Conservation (phyloP, 106 monocot species). For the Triglochin maritima region DNA sequence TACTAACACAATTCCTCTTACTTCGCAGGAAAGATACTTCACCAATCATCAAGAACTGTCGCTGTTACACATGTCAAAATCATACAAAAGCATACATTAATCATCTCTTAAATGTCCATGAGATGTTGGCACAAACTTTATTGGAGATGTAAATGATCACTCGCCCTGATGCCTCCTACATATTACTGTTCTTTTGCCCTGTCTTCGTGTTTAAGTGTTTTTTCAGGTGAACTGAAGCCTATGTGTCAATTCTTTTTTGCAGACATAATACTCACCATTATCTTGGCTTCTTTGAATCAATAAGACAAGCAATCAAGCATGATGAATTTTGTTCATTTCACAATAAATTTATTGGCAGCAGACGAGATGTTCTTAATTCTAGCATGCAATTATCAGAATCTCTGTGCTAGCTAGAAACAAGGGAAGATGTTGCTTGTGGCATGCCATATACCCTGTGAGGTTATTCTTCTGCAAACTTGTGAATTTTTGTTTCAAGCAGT, state of each 20-base stretch:
- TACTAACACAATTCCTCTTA: background rate
- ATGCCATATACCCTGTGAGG: too few species aligned
- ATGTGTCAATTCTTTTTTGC: conserved; percentile 9
- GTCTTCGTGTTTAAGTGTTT: background rate
- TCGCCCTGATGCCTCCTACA: too few species aligned
- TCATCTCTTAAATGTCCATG: conserved; percentile 90
- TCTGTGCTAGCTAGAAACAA: background rate
- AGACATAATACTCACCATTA: conserved; percentile 99
- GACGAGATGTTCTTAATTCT: conserved; percentile 37
- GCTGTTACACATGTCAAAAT: conserved; percentile 72
- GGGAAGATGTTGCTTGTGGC: too few species aligned
- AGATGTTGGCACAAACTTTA: conserved; percentile 90
- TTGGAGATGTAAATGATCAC: conserved; percentile 60
- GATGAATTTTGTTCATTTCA: conserved; percentile 53
- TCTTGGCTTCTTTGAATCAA: conserved; percentile 60
- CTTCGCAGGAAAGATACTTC: conserved; percentile 61
- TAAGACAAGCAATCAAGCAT: conserved; percentile 58
- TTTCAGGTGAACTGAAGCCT: background rate
- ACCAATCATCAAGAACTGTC: conserved; percentile 49
- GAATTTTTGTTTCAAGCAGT: too few species aligned
- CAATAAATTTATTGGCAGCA: conserved; percentile 40
- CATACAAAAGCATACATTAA: conserved; percentile 89
- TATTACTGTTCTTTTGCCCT: background rate
- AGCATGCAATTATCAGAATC: conserved; percentile 6
- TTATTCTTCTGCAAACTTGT: too few species aligned